Evolutionary conservation across 176 grass and related monocot species (phyloP).

Genomic region (Canna indica): DNA sequence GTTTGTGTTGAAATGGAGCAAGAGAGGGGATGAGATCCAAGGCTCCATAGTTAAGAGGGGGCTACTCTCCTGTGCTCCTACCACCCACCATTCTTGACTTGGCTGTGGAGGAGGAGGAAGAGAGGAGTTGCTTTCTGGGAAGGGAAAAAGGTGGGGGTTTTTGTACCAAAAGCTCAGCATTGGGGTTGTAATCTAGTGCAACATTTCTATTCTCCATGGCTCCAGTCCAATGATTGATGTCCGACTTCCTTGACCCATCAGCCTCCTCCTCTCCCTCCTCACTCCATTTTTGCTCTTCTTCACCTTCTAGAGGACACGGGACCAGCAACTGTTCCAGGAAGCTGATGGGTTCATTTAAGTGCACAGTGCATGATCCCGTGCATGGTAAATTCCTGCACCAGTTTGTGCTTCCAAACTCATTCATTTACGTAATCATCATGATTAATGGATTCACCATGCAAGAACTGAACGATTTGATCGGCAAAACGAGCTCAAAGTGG

Average conservation of each 20-base stretch:
- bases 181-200: neutral
- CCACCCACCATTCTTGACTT: neutral
- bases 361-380: too few relatives aligned
- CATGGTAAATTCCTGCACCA: too few relatives aligned
- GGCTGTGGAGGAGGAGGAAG: neutral
- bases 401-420: too few relatives aligned
- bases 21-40: neutral
- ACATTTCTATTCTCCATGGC: neutral
- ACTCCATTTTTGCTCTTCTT: neutral
- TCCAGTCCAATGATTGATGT: neutral
- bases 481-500: too few relatives aligned
- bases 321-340: neutral
- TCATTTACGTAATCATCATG: too few relatives aligned
- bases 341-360: too few relatives aligned
- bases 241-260: neutral
- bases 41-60: neutral
- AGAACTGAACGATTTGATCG: too few relatives aligned
- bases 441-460: too few relatives aligned
- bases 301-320: neutral
- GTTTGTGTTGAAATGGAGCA: conserved; percentile 3
- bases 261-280: neutral
- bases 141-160: neutral
- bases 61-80: neutral
- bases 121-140: neutral
- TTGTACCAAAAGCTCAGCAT: neutral